Evolutionary conservation across 2,329 filamentous ascomycete genomes (phyloP).

Genomic region (Madurella fahalii): DNA sequence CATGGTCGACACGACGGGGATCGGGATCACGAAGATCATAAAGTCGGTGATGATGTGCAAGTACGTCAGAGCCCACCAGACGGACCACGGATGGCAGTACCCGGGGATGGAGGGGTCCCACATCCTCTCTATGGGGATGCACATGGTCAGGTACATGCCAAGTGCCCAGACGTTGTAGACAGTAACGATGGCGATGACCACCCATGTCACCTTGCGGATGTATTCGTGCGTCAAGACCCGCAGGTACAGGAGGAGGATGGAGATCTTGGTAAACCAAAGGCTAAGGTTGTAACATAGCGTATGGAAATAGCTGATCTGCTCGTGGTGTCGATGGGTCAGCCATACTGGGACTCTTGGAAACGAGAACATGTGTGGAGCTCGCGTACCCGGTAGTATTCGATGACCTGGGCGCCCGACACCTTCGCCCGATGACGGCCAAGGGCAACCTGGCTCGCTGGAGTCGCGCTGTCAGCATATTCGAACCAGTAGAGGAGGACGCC

Average conservation of each 20-base stretch:
- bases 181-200: conserved; percentile 17
- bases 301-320: conserved; percentile 14
- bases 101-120: conserved; percentile 12
- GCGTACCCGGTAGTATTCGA: conserved; percentile 1
- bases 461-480: neutral
- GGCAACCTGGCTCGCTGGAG: neutral
- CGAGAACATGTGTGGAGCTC: neutral
- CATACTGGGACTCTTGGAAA: no score
- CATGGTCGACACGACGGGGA: conserved; percentile 14
- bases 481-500: neutral
- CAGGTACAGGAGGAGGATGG: conserved; percentile 27
- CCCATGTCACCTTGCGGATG: conserved; percentile 21
- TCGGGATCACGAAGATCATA: conserved; percentile 12
- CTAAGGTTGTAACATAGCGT: conserved; percentile 24
- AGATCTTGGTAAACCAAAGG: conserved; percentile 25
- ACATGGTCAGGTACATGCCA: conserved; percentile 20
- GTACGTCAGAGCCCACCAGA: conserved; percentile 21
- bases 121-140: conserved; percentile 22
- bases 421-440: neutral
- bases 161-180: conserved; percentile 18
- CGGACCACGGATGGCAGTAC: conserved; percentile 11
- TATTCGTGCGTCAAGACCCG: conserved; percentile 26
- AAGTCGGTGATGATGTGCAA: conserved; percentile 20
- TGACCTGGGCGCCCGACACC: neutral
- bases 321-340: no score